These are phyloP conservation scores for Calendula officinalis DNA, from an alignment of 129 eudicot genomes.

Conservation along the genomic window DNA sequence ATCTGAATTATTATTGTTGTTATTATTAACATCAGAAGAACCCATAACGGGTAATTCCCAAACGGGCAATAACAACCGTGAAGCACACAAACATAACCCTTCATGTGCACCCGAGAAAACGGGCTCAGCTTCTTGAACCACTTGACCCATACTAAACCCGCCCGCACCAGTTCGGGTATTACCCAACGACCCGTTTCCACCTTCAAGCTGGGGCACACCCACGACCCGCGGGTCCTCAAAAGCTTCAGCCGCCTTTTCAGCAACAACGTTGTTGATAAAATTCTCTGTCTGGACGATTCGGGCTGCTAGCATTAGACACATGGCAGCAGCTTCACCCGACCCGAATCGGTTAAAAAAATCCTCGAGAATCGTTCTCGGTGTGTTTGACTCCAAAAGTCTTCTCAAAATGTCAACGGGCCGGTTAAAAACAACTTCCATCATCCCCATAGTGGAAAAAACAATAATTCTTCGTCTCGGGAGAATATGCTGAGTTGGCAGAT, in stretches of 20 bases:
- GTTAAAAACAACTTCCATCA: conserved; percentile 95
- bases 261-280: conserved; percentile 66
- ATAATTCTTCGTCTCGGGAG: conserved; percentile 76
- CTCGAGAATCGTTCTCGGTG: conserved; percentile 81
- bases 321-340: conserved; percentile 94
- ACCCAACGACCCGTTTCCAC: conserved; percentile 61
- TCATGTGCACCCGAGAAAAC: conserved; percentile 98
- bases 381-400: conserved; percentile 75
- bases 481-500: conserved; percentile 87
- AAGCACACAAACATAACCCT: conserved; percentile 87
- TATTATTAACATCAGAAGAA: not conserved
- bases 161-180: conserved; percentile 79
- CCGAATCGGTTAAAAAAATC: conserved; percentile 96
- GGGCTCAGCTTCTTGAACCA: conserved; percentile 95
- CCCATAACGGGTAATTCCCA: conserved; percentile 92
- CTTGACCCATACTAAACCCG: conserved; percentile 99
- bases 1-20: conserved; percentile 26
- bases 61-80: conserved; percentile 80
- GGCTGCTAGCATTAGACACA: conserved; percentile 96
- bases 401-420: conserved; percentile 89
- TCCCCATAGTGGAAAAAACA: conserved; percentile 94
- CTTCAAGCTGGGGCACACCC: conserved; percentile 92
- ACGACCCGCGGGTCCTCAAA: conserved; percentile 97
- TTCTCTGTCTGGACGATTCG: conserved; percentile 58
- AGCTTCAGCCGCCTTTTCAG: conserved; percentile 98